Evolutionary conservation across 202 grass and related monocot genomes (phyloP), one percentile per base, ranked within the genome.

Genomic region (Schoenoplectus tabernaemontani): DNA sequence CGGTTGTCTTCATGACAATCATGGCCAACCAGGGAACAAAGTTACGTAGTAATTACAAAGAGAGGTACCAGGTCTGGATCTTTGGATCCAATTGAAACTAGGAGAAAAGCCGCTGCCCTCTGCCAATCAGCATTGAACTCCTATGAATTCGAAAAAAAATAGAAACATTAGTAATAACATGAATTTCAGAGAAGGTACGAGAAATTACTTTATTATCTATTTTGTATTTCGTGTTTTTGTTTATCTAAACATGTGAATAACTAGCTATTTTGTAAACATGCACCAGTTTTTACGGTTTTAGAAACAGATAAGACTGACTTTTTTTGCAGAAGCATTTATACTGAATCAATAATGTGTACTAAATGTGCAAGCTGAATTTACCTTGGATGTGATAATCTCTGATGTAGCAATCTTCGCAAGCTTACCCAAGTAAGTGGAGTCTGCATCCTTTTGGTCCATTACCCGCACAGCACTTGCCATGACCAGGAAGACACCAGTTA

Each of bases 71-170:
- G 74, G 54, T 94, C 94, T 82, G 94, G 94, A 79, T 86, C 89
- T 80, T 87, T 89, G 19, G 91, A 94, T 77, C 94, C 94, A 82
- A 97, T 89, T 41, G 94, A 86, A 90, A 94, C 94, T 64, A 97
- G 91, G 76, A 97, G 87, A 87, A 79, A 82, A 71, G 89, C 89
- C 47, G 89, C 94, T 54, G 94, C 91, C 81, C 87, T 94, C 90
- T 97, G 94, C 94, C 94, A 97, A 84, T 92, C 91, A 86, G 77
- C 82, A 89, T 90, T 93, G 57, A 94, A 88, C 32, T 97, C 94
- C 94, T 97, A 63, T 71, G 60, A 0, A 28, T 32, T 78, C 81
- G 33, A n/a, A n/a, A 86, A 15, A 80, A 78, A 84, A 78, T 33
- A 51, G 69, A 13, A n/a, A 51, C 2, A 4, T 73, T 34, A 74